phyloP scores from a whole-genome alignment of 2,329 filamentous ascomycete species.

The Talaromyces sp. region DNA sequence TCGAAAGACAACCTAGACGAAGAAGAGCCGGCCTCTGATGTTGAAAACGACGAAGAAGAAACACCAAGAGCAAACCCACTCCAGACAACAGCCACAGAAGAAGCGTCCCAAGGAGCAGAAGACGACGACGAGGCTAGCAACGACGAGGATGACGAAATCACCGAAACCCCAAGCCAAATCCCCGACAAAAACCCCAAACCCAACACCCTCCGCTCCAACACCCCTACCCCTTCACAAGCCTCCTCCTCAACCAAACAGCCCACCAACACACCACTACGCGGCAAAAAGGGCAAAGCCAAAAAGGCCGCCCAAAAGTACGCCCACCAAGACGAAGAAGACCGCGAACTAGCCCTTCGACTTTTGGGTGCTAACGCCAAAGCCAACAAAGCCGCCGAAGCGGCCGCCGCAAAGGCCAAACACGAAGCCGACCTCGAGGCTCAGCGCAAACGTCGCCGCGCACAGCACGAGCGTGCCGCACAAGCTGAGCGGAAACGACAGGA shows the following conservation, averaged over 20 bases:
- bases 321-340: conserved; percentile 91
- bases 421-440: conserved; percentile 69
- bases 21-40: conserved; percentile 3
- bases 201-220: neutral
- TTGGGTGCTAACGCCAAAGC: conserved; percentile 63
- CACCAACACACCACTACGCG: conserved; percentile 41
- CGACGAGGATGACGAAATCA: neutral
- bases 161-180: neutral
- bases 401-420: conserved; percentile 57
- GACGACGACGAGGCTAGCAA: conserved; percentile 26
- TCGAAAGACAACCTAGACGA: conserved; percentile 15
- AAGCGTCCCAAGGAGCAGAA: neutral
- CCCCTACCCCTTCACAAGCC: conserved; percentile 1
- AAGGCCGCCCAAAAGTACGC: conserved; percentile 87
- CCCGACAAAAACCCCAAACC: neutral
- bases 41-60: conserved; percentile 8
- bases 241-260: conserved; percentile 10
- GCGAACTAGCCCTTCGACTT: conserved; percentile 73
- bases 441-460: conserved; percentile 68
- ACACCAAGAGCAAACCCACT: conserved; percentile 8
- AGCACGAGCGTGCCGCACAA: conserved; percentile 72
- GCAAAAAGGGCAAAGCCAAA: conserved; percentile 77
- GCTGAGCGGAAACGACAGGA: conserved; percentile 59
- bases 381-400: conserved; percentile 58
- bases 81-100: conserved; percentile 13